Evolutionary conservation across 257 asterid genomes (phyloP).

Genomic region (Solanum piurae): DNA sequence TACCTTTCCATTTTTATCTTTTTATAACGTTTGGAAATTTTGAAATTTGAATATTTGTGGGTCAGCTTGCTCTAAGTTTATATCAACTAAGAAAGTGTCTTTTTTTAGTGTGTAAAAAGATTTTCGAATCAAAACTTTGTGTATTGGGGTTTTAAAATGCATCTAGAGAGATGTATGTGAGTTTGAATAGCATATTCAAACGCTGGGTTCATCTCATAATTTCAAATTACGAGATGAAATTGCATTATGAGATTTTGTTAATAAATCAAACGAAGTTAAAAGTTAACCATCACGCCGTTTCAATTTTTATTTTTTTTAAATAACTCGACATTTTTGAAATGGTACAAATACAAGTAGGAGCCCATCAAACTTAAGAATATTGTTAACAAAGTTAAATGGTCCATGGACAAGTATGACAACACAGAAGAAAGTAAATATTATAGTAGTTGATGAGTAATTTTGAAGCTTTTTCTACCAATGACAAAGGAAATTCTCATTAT

Average conservation of each 20-base stretch:
- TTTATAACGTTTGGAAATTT: neutral
- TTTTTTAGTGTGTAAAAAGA: neutral
- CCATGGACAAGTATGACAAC: neutral
- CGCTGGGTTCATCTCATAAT: accelerated
- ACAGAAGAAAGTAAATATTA: neutral
- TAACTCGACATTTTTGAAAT: neutral
- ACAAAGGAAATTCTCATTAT: neutral
- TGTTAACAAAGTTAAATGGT: neutral
- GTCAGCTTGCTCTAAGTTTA: neutral
- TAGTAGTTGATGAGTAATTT: neutral
- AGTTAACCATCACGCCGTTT: neutral
- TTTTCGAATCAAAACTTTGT: neutral
- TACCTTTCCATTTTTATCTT: neutral
- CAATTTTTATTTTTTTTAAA: too few relatives aligned
- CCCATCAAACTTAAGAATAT: neutral
- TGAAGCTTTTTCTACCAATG: neutral
- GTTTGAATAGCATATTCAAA: too few relatives aligned
- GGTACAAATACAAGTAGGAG: neutral
- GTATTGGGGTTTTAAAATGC: neutral
- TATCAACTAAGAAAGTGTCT: neutral
- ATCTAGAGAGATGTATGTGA: too few relatives aligned
- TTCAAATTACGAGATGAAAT: too few relatives aligned
- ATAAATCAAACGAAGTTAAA: neutral
- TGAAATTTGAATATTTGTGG: neutral
- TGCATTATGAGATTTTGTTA: neutral